Percentiles rank a stretch among this genome's conserved stretches.
Conservation (phyloP, 1,284 basidiomycete genomes). For the Pholiota adiposa region DNA sequence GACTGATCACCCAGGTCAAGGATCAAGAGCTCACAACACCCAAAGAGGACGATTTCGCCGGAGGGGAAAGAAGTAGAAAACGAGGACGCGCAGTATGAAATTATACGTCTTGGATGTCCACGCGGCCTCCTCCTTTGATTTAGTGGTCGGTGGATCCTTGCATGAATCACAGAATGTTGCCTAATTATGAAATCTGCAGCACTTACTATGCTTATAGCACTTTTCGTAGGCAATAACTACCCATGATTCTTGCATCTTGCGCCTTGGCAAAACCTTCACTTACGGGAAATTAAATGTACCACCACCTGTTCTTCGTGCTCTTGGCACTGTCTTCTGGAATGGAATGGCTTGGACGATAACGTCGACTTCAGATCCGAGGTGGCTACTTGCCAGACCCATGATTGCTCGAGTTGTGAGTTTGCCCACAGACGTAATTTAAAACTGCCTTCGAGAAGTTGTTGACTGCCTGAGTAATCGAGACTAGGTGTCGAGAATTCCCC, state of each 20-base stretch:
- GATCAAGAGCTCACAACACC: slow-evolving; percentile 23
- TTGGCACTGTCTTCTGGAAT: not conserved
- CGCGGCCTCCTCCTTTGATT: not conserved
- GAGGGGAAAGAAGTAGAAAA: slow-evolving; percentile 40
- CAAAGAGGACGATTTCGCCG: slow-evolving; percentile 24
- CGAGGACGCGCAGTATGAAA: slow-evolving; percentile 35
- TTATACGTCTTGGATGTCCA: not conserved
- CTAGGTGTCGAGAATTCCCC: not conserved
- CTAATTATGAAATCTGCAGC: not conserved
- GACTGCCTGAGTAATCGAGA: not conserved
- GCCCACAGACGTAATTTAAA: not conserved
- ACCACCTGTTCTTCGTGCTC: not conserved
- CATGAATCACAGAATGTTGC: not conserved
- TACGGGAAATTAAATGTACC: not conserved
- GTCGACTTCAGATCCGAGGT: not conserved
- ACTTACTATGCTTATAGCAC: not conserved
- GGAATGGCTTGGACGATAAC: not conserved
- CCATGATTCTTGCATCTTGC: not conserved
- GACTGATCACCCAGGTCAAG: slow-evolving; percentile 48
- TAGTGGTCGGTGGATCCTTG: not conserved
- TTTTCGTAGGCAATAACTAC: not conserved
- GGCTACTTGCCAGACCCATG: not conserved
- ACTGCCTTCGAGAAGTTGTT: not conserved
- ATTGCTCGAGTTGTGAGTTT: not conserved
- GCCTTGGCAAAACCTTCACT: not conserved